Conservation (phyloP, 768 basidiomycete genomes). For the Suillus plorans region DNA sequence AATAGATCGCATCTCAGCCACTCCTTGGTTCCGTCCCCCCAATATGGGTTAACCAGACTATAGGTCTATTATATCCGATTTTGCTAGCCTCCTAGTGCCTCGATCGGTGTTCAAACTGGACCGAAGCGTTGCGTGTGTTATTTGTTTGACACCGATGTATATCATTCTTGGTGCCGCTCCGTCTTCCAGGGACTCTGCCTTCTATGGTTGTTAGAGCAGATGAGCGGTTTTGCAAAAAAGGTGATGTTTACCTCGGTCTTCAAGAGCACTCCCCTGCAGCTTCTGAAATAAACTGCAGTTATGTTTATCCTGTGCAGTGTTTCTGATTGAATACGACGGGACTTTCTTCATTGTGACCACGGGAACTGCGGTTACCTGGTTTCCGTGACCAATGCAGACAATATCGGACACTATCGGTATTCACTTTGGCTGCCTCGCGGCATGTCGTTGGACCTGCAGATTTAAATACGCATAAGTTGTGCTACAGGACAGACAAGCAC, state of each 20-base stretch:
- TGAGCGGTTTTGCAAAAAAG: background rate
- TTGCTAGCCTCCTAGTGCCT: background rate
- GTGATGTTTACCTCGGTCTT: background rate
- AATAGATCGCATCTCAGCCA: background rate
- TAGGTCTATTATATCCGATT: background rate
- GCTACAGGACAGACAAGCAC: background rate
- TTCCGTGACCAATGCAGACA: background rate
- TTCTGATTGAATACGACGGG: conserved; percentile 5
- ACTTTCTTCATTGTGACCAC: background rate
- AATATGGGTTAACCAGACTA: background rate
- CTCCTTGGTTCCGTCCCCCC: background rate
- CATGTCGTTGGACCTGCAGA: conserved; percentile 3
- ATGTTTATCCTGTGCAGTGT: conserved; percentile 1
- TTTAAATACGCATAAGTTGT: conserved; percentile 17
- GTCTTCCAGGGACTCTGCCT: background rate
- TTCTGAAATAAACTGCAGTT: background rate
- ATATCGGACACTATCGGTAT: background rate
- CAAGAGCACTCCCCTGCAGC: background rate
- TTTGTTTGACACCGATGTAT: background rate
- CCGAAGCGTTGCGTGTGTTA: background rate
- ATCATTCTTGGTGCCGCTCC: background rate
- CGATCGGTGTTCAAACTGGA: background rate
- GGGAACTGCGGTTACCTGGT: background rate
- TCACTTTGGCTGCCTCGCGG: conserved; percentile 1
- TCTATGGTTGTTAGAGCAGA: background rate